These are phyloP conservation scores for Antrodiella citrinella DNA, from an alignment of 768 basidiomycete genomes.

Conservation along the genomic window DNA sequence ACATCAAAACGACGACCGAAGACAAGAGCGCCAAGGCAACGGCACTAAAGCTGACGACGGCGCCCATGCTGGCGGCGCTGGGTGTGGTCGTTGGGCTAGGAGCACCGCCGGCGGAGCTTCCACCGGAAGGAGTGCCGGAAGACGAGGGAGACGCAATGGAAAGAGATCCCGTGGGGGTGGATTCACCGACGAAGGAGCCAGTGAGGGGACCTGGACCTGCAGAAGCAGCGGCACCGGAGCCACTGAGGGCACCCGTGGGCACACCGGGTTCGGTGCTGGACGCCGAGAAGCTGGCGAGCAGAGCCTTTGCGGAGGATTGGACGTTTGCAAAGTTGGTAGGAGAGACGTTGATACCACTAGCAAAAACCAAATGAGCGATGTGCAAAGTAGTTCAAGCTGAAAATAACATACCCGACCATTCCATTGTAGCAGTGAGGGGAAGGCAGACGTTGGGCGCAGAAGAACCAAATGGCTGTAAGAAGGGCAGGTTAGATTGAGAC, in stretches of 20 bases:
- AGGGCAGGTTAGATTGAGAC: no score
- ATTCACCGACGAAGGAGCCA: conserved; percentile 24
- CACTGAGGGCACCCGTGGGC: conserved; percentile 32
- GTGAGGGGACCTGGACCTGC: conserved; percentile 32
- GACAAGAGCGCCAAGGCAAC: no score
- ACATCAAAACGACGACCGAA: no score
- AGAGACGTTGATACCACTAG: conserved; percentile 49
- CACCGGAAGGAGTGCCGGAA: background rate
- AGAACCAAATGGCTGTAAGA: conserved; percentile 46
- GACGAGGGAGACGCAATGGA: background rate
- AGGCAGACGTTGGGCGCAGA: conserved; percentile 41
- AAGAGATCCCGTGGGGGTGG: conserved; percentile 16
- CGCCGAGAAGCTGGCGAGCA: no score
- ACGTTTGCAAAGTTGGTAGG: conserved; percentile 20
- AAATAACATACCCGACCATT: conserved; percentile 24
- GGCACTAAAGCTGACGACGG: no score
- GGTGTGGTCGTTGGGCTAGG: conserved; percentile 7
- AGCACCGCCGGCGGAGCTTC: conserved; percentile 7
- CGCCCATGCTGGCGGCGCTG: background rate
- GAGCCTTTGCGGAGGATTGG: conserved; percentile 23
- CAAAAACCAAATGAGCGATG: no score
- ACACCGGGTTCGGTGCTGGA: conserved; percentile 26
- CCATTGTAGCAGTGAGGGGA: conserved; percentile 33
- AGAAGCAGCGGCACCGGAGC: conserved; percentile 41
- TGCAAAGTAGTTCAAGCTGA: background rate